A percentile compares a stretch with the other conserved stretches of the same genome.
phyloP scores from a whole-genome alignment of 345 rosid genomes.

The Linum trigynum region DNA sequence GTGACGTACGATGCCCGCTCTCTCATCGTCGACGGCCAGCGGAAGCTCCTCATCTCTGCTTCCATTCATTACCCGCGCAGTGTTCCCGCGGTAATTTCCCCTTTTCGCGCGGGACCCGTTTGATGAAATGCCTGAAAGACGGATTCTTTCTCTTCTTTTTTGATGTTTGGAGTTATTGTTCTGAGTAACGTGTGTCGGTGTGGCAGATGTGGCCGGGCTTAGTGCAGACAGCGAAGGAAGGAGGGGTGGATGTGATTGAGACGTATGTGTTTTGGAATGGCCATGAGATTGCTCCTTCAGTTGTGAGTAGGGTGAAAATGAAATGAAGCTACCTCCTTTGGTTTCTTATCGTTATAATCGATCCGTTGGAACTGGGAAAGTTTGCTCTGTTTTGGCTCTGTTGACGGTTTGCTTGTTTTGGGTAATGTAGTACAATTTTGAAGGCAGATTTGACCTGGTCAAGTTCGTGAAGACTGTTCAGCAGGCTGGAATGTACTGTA shows the following conservation, averaged over 20 bases:
- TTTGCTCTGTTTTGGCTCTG: neutral
- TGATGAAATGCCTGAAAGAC: neutral
- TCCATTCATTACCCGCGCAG: conserved; percentile 72
- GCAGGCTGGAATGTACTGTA: conserved; percentile 78
- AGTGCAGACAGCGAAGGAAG: conserved; percentile 78
- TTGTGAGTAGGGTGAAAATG: conserved; percentile 28
- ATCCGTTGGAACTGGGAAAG: too few species aligned
- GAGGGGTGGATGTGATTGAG: conserved; percentile 70
- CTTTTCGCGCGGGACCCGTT: neutral
- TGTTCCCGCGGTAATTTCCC: conserved; percentile 42
- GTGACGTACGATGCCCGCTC: conserved; percentile 55
- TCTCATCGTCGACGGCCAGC: conserved; percentile 44
- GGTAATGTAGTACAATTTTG: conserved; percentile 55
- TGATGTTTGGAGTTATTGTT: neutral
- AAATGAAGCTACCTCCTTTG: neutral
- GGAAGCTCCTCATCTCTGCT: conserved; percentile 63
- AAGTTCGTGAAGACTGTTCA: conserved; percentile 83
- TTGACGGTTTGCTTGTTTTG: conserved; percentile 2
- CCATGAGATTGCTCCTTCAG: conserved; percentile 66
- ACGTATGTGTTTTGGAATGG: conserved; percentile 97
- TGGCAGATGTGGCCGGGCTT: conserved; percentile 87
- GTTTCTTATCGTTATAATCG: neutral
- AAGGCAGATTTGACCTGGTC: conserved; percentile 75
- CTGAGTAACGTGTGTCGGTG: neutral
- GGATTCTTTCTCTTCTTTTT: neutral